Conservation (phyloP, 768 basidiomycete species). For the Infundibulicybe gibba region DNA sequence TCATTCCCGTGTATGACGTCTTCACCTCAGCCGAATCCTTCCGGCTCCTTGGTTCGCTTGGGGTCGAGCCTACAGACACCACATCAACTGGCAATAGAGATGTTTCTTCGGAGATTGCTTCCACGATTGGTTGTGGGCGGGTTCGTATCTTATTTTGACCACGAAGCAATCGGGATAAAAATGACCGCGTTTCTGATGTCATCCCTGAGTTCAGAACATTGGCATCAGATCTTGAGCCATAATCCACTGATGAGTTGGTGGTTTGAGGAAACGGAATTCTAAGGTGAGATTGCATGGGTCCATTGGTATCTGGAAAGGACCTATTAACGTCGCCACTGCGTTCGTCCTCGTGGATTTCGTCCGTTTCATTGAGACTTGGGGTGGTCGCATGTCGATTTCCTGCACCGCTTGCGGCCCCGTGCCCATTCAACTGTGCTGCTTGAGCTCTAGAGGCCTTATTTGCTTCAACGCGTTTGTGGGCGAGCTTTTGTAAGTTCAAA, state of each 20-base stretch:
- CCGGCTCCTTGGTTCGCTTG: conserved; percentile 18
- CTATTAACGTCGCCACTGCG: too few relatives aligned
- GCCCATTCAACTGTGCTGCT: background rate
- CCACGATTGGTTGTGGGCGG: background rate
- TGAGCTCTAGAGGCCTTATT: conserved; percentile 19
- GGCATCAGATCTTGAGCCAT: background rate
- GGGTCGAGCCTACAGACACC: conserved; percentile 30
- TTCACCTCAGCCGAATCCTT: conserved; percentile 12
- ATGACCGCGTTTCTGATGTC: conserved; percentile 12
- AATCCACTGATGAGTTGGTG: conserved; percentile 4
- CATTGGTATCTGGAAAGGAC: too few relatives aligned
- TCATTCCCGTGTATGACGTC: conserved; percentile 47
- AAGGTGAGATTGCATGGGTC: background rate
- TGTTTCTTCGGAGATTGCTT: background rate
- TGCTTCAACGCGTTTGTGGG: conserved; percentile 67
- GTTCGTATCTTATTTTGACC: background rate
- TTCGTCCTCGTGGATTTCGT: conserved; percentile 13
- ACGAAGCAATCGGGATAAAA: conserved; percentile 17
- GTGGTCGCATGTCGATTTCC: background rate
- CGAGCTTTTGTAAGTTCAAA: conserved; percentile 90
- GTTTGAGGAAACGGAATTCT: conserved; percentile 9
- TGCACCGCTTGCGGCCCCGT: conserved; percentile 1
- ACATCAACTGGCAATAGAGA: conserved; percentile 21
- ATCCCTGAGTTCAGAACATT: background rate
- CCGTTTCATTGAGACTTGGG: conserved; percentile 21